phyloP scores from a whole-genome alignment of 352 stramenopile genomes.

The Phytophthora syringae region DNA sequence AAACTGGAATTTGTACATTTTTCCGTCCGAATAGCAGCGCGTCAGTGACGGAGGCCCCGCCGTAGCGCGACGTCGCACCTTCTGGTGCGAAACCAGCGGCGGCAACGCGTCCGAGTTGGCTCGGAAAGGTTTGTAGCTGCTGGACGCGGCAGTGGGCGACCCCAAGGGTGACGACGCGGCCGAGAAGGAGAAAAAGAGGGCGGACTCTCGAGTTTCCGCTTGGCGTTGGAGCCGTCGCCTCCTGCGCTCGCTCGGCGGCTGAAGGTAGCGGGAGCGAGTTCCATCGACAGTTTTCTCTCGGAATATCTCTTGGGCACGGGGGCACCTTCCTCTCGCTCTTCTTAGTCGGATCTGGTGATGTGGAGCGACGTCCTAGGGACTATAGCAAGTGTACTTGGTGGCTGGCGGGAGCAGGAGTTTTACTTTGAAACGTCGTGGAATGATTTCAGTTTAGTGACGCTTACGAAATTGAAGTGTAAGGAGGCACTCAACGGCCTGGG shows the following conservation, averaged over 20 bases:
- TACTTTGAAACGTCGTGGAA: conserved; percentile 35
- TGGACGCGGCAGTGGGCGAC: conserved; percentile 21
- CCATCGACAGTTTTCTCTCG: conserved; percentile 29
- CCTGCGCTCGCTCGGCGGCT: conserved; percentile 20
- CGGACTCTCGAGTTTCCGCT: conserved; percentile 67
- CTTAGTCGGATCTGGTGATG: conserved; percentile 22
- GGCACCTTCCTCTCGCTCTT: conserved; percentile 3
- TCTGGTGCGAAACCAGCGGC: conserved; percentile 53
- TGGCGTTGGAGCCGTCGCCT: conserved; percentile 58
- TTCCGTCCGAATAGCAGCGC: conserved; percentile 72
- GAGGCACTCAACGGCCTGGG: conserved; percentile 8
- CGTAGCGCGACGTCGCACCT: conserved; percentile 56
- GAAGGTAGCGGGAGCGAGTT: conserved; percentile 32
- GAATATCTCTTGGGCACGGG: not conserved
- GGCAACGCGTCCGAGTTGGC: conserved; percentile 31
- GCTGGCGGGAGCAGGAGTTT: conserved; percentile 14
- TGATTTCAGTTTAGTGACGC: conserved; percentile 26
- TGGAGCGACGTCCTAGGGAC: conserved; percentile 15
- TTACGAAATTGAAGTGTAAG: conserved; percentile 14
- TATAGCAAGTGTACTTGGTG: conserved; percentile 20
- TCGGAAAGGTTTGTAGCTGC: conserved; percentile 35
- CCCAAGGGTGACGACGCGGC: conserved; percentile 22
- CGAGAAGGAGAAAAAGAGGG: conserved; percentile 28
- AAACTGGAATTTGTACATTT: conserved; percentile 58
- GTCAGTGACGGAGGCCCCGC: conserved; percentile 45